Conservation (phyloP, 371 early-diverging fungal species). For the Haplosporangium sp. region DNA sequence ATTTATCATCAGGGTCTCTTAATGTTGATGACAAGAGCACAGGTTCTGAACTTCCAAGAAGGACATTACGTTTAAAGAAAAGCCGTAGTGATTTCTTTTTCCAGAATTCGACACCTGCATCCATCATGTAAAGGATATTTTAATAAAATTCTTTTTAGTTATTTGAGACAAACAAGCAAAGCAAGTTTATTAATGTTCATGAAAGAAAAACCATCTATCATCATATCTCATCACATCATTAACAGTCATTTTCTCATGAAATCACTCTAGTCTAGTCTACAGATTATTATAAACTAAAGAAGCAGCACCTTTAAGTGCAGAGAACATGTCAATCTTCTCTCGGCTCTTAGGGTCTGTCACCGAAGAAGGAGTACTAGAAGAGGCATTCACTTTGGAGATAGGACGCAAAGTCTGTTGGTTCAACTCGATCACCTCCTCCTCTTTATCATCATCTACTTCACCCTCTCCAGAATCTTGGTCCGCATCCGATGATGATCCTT, state of each 20-base stretch:
- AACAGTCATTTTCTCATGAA: background rate
- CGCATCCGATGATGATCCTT: background rate
- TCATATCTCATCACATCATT: background rate
- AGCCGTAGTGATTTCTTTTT: constrained; percentile 50
- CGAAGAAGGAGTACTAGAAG: background rate
- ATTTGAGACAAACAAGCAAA: no score
- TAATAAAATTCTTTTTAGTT: no score
- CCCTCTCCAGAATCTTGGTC: constrained; percentile 14
- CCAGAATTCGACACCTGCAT: constrained; percentile 50
- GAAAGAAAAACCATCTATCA: no score
- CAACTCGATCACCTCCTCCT: constrained; percentile 30
- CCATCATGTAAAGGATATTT: constrained; percentile 34
- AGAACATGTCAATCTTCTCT: constrained; percentile 53
- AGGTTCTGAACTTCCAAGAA: constrained; percentile 1
- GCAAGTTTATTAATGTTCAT: no score
- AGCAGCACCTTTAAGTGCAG: constrained; percentile 52
- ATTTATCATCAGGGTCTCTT: background rate
- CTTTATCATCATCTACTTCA: constrained; percentile 11
- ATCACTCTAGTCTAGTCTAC: background rate
- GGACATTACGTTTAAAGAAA: constrained; percentile 37
- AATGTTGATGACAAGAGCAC: background rate
- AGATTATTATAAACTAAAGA: constrained; percentile 44
- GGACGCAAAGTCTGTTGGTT: constrained; percentile 25
- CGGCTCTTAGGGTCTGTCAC: constrained; percentile 28
- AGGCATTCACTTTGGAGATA: background rate